Evolutionary conservation across 306 rosid genomes (phyloP).

Genomic region (Ormosia emarginata): DNA sequence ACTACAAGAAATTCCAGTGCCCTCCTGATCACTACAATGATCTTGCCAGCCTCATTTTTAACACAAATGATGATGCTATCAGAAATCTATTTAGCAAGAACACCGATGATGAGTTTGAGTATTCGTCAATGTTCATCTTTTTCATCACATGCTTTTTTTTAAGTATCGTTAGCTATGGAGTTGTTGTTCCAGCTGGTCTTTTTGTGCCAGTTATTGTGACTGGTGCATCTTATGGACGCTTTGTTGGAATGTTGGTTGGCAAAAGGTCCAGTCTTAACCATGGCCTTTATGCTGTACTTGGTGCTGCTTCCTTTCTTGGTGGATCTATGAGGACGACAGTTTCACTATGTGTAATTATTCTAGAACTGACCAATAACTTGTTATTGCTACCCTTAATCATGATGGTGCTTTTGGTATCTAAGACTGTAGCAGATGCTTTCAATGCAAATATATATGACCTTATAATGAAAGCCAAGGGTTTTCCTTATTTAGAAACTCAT

Average conservation of each 20-base stretch:
- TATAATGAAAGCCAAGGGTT: slow-evolving; percentile 91
- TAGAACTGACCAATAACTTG: slow-evolving; percentile 86
- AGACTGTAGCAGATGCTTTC: slow-evolving; percentile 86
- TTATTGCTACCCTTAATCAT: slow-evolving; percentile 79
- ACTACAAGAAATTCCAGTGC: slow-evolving; percentile 95
- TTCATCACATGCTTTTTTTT: slow-evolving; percentile 66
- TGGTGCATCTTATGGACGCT: slow-evolving; percentile 92
- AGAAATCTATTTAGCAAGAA: slow-evolving; percentile 75
- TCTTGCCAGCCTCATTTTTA: slow-evolving; percentile 97
- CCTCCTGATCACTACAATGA: slow-evolving; percentile 73
- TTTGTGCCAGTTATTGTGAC: slow-evolving; percentile 93
- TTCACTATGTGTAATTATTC: slow-evolving; percentile 82
- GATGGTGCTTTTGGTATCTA: slow-evolving; percentile 86
- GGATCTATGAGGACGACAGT: slow-evolving; percentile 97
- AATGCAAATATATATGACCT: slow-evolving; percentile 75
- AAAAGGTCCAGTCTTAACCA: slow-evolving; percentile 53
- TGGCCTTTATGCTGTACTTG: slow-evolving; percentile 91
- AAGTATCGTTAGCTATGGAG: slow-evolving; percentile 80
- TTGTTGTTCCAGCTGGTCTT: slow-evolving; percentile 85
- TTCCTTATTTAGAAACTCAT: slow-evolving; percentile 82
- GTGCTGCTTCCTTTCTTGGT: slow-evolving; percentile 90
- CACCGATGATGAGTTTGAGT: slow-evolving; percentile 66
- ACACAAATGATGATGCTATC: slow-evolving; percentile 94
- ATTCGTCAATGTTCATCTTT: slow-evolving; percentile 56
- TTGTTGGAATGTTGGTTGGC: slow-evolving; percentile 76